Base-by-base conservation (phyloP, 495 filamentous ascomycete species). In the Xylaria palmicola region DNA sequence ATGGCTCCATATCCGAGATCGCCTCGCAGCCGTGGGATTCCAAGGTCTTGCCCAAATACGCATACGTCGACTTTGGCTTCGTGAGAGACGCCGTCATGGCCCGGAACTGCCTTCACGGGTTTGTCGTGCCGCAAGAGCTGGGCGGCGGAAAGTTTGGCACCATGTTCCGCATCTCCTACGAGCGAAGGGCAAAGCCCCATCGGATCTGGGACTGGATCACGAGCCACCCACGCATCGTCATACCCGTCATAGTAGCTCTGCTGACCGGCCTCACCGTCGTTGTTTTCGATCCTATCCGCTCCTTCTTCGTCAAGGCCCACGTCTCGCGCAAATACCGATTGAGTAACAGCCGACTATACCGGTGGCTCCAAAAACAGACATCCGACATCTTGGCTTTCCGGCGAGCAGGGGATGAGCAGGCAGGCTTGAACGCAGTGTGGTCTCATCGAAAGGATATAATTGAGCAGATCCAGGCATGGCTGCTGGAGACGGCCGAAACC, bases 101-200 rank as follows among this genome's bases (percentile, higher is more conserved):
- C 8, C 87, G 89, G 60, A 97, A 95, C 64, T 98, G 93, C 75
- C 79, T 97, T 77, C 95, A 98, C 73, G 95, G 94, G 0, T 91
- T 88, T 62, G 79, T 80, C 4, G 80, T 95, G 4, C 68, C 79
- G 0, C 87, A 87, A 51, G 77, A 80, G 41, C 71, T 74, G 13
- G 88, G 88, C 6, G 91, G 91, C 39, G 91, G 90, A 15, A 90
- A 88, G 64, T 67, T 70, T n/a, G 86, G 87, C 4, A 92, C 92
- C 0, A 80, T 81, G 10, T 74, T 98, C 56, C 87, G 88, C 48
- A 80, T 98, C 22, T 88, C 87, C 0, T 98, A 95, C 65, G 89
- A 95, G 68, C 84, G 87, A 60, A 87, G 86, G 52, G 80, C 86
- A 47, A 91, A 91, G 66, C 68, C 82, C 3, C 88, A 91, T 60